These are phyloP conservation scores for Geotrichum ghanense DNA, from an alignment of 805 yeast species.

Conservation along the genomic window DNA sequence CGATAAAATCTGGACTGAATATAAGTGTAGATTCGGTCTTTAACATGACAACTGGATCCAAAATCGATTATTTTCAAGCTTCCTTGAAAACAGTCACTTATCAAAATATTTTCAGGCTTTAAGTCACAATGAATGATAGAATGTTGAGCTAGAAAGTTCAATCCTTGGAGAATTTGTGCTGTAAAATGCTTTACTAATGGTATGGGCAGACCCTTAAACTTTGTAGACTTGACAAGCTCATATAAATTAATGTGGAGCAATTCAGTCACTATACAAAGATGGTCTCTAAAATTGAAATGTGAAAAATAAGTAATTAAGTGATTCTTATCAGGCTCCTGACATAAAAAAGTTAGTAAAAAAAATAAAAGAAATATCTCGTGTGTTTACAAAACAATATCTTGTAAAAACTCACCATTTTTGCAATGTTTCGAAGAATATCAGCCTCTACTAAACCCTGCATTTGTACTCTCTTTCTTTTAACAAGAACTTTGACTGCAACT, in stretches of 20 bases:
- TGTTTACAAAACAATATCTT: background rate
- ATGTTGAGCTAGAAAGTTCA: constrained; percentile 44
- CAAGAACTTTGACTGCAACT: constrained; percentile 67
- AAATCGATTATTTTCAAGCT: constrained; percentile 67
- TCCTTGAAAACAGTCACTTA: constrained; percentile 30
- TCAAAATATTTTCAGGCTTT: constrained; percentile 76
- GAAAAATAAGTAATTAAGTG: constrained; percentile 42
- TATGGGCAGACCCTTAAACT: constrained; percentile 25
- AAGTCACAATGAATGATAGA: constrained; percentile 72
- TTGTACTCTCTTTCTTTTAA: constrained; percentile 62
- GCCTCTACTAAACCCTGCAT: constrained; percentile 72
- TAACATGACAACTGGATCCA: constrained; percentile 42
- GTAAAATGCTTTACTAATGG: constrained; percentile 32
- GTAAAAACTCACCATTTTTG: background rate
- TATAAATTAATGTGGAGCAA: constrained; percentile 55
- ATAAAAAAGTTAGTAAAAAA: constrained; percentile 37
- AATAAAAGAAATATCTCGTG: constrained; percentile 19
- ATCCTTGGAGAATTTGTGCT: constrained; percentile 44
- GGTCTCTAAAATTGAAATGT: constrained; percentile 72
- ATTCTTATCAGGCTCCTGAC: constrained; percentile 15
- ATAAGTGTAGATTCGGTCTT: constrained; percentile 85
- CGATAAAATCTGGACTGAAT: constrained; percentile 93
- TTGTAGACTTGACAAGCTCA: constrained; percentile 34
- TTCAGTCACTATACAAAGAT: constrained; percentile 73
- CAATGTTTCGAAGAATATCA: constrained; percentile 21